Base-by-base conservation (phyloP, 345 rosid genomes). In the Hibiscus mutabilis region DNA sequence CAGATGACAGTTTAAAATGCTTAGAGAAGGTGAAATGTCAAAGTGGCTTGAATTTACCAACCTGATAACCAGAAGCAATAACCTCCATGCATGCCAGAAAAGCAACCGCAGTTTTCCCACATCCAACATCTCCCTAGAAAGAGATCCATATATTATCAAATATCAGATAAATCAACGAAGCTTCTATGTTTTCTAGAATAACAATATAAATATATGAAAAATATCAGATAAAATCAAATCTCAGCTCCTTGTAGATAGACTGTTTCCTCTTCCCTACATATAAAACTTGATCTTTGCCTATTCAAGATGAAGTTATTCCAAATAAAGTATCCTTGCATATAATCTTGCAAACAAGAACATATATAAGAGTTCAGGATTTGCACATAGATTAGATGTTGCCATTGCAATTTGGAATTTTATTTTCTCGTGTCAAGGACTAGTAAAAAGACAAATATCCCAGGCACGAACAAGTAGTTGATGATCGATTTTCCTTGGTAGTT, bases 71-170 rank as follows among this genome's bases (percentile, higher is more conserved):
- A 75, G 91, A 82, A 72, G 85, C 89, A 83, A 89, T 78, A 68
- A 95, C 99, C 83, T 92, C 99, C 96, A 92, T 89, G 73, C 98
- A 95, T 31, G 99, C 96, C 83, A 95, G 81, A 80, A 95, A 95
- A 69, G 99, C 97, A 13, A 95, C 94, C 25, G 86, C 89, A 6
- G 99, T 95, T 87, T 95, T 95, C 61, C 99, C 97, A 77, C 99
- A 95, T 70, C 99, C 99, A 76, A 95, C 97, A 73, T 95, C 98
- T 62, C 98, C 99, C 98, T 95, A 78, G 31, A 81, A 60, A 58
- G 67, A 81, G 69, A 76, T 58, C 24, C 57, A 60, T 18, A 42
- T 29, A 53, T 71, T 72, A 73, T 68, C 66, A 42, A 11, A 42
- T 42, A 42, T 42, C 46, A 42, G 46, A 42, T 42, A 42, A 42